Evolutionary conservation across 306 rosid genomes (phyloP).

Genomic region (Quercus ilex): DNA sequence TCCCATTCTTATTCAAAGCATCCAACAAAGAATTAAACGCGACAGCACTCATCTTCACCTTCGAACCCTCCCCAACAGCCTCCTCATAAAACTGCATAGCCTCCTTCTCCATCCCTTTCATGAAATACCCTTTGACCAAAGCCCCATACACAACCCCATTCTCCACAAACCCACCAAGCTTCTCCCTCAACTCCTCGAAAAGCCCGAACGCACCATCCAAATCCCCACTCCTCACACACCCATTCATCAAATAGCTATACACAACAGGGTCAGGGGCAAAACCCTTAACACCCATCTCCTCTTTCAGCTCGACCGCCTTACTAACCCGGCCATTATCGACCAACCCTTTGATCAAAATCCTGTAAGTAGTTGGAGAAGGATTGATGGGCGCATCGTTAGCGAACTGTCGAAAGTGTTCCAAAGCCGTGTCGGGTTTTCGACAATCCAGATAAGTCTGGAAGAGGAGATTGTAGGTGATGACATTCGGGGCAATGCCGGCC

Average conservation of each 20-base stretch:
- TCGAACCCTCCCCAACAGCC: conserved; percentile 52
- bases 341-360: conserved; percentile 71
- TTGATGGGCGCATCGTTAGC: conserved; percentile 83
- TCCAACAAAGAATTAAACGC: conserved; percentile 82
- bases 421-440: conserved; percentile 81
- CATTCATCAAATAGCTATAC: conserved; percentile 80
- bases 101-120: conserved; percentile 79
- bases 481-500: conserved; percentile 86
- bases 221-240: conserved; percentile 59
- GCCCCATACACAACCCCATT: conserved; percentile 80
- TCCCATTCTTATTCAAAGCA: conserved; percentile 74
- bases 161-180: conserved; percentile 57
- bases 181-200: conserved; percentile 65
- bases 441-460: conserved; percentile 93
- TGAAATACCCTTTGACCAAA: conserved; percentile 86
- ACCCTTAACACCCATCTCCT: conserved; percentile 63
- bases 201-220: conserved; percentile 57
- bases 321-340: conserved; percentile 68
- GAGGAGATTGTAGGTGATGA: conserved; percentile 76
- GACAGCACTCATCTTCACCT: conserved; percentile 65
- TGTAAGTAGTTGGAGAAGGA: conserved; percentile 76
- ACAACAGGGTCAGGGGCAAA: conserved; percentile 60
- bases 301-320: conserved; percentile 77
- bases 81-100: conserved; percentile 80
- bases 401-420: conserved; percentile 86